A percentile compares a stretch with the other conserved stretches of the same genome.
Conservation (phyloP, 805 yeast species). For the Sugiyamaella americana region DNA sequence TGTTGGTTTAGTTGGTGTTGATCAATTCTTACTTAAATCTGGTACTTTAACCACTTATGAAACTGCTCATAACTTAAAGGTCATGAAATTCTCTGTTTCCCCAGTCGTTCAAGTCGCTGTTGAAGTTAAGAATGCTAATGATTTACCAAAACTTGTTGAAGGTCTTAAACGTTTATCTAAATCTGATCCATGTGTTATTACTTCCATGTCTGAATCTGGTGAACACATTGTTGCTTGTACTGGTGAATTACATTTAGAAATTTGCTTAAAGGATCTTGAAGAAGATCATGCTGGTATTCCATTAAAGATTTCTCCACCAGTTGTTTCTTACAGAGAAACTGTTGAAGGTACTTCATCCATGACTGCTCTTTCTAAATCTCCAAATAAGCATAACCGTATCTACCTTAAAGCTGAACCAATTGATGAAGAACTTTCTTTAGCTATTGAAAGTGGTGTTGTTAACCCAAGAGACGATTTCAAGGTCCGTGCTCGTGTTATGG, state of each 20-base stretch:
- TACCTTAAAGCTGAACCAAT: constrained; percentile 96
- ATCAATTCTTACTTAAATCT: constrained; percentile 98
- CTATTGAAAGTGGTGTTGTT: constrained; percentile 89
- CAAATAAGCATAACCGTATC: constrained; percentile 99
- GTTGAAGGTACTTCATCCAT: constrained; percentile 90
- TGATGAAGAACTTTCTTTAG: constrained; percentile 85
- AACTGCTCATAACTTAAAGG: constrained; percentile 98
- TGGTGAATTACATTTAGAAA: constrained; percentile 99
- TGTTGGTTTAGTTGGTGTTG: constrained; percentile 99
- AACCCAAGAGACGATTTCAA: constrained; percentile 97
- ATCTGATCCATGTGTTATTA: constrained; percentile 98
- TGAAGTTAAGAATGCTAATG: constrained; percentile 99
- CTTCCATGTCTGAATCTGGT: constrained; percentile 87
- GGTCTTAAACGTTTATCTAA: constrained; percentile 99
- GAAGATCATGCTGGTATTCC: constrained; percentile 99
- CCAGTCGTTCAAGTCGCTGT: constrained; percentile 99
- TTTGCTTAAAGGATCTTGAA: constrained; percentile 92
- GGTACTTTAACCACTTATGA: constrained; percentile 98
- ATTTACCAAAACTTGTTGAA: constrained; percentile 98
- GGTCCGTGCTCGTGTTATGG: constrained; percentile 97
- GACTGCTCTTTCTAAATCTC: constrained; percentile 97
- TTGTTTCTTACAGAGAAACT: constrained; percentile 98
- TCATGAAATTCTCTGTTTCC: constrained; percentile 99
- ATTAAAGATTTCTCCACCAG: constrained; percentile 95
- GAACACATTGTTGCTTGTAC: constrained; percentile 99